Conservation (phyloP, 306 rosid genomes). For the Glycyrrhiza uralensis region DNA sequence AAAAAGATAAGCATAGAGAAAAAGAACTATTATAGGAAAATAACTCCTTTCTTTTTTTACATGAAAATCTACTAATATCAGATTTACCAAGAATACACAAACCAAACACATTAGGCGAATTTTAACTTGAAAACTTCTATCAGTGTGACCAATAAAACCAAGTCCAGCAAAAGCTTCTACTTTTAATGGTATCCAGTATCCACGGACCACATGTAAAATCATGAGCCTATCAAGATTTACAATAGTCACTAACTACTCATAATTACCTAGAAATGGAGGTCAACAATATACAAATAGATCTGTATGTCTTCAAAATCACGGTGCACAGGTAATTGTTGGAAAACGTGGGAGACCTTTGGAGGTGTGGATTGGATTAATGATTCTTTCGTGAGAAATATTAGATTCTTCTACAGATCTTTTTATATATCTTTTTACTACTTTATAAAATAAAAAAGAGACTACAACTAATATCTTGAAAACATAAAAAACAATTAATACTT, state of each 20-base stretch:
- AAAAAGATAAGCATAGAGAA: not conserved
- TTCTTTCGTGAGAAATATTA: no score
- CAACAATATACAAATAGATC: not conserved
- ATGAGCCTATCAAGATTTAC: not conserved
- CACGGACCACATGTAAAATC: not conserved
- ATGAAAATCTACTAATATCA: not conserved
- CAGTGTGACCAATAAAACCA: not conserved
- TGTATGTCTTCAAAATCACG: constrained; percentile 8
- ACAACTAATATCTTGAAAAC: no score
- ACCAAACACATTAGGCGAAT: not conserved
- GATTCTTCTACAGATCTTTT: no score
- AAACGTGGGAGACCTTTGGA: not conserved
- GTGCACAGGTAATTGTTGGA: not conserved
- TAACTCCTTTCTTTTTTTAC: not conserved
- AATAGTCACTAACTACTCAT: not conserved
- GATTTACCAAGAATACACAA: not conserved
- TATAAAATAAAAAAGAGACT: no score
- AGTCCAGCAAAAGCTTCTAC: not conserved
- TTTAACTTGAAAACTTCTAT: not conserved
- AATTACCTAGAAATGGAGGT: constrained; percentile 4
- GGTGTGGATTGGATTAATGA: not conserved
- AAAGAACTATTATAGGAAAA: not conserved
- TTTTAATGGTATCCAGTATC: not conserved
- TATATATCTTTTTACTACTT: no score
- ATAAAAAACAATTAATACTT: no score